These are phyloP conservation scores for Taxillus chinensis DNA, from an alignment of 164 flowering plant species.

Conservation along the genomic window DNA sequence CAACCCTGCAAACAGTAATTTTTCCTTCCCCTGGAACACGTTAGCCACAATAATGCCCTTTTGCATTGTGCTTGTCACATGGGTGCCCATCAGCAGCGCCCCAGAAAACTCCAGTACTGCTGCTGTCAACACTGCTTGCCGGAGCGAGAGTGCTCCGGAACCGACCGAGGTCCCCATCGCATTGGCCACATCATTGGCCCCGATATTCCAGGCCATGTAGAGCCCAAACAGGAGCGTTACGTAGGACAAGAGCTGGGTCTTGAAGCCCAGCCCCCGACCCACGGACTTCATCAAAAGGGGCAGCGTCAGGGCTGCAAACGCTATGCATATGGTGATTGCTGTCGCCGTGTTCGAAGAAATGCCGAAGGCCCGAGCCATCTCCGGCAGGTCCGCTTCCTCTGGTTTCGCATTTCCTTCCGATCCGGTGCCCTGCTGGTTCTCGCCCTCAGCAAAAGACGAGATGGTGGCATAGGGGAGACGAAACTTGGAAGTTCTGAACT, in stretches of 20 bases:
- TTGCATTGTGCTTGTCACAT: slow-evolving; percentile 97
- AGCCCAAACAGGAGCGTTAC: slow-evolving; percentile 68
- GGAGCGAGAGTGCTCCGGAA: slow-evolving; percentile 72
- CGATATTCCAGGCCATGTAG: slow-evolving; percentile 99
- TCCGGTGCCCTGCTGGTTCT: slow-evolving; percentile 20
- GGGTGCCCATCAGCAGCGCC: slow-evolving; percentile 85
- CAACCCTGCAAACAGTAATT: slow-evolving; percentile 83
- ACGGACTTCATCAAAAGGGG: slow-evolving; percentile 59
- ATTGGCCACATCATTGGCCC: slow-evolving; percentile 96
- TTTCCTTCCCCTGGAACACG: slow-evolving; percentile 80
- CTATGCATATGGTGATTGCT: slow-evolving; percentile 55
- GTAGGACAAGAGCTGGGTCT: slow-evolving; percentile 60
- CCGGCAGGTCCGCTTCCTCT: slow-evolving; percentile 24
- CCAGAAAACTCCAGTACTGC: slow-evolving; percentile 91
- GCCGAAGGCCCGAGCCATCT: slow-evolving; percentile 80
- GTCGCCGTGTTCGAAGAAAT: slow-evolving; percentile 64
- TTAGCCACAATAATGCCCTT: slow-evolving; percentile 80
- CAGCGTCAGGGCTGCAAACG: slow-evolving; percentile 46
- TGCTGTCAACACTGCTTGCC: slow-evolving; percentile 88
- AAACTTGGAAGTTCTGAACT: slow-evolving; percentile 15
- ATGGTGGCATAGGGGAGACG: slow-evolving; percentile 38
- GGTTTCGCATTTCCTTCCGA: slow-evolving; percentile 7
- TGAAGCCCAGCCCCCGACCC: slow-evolving; percentile 43
- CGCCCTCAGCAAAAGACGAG: slow-evolving; percentile 57
- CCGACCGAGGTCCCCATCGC: slow-evolving; percentile 99